phyloP scores from a whole-genome alignment of 768 basidiomycete species.

The Boletales sp. region DNA sequence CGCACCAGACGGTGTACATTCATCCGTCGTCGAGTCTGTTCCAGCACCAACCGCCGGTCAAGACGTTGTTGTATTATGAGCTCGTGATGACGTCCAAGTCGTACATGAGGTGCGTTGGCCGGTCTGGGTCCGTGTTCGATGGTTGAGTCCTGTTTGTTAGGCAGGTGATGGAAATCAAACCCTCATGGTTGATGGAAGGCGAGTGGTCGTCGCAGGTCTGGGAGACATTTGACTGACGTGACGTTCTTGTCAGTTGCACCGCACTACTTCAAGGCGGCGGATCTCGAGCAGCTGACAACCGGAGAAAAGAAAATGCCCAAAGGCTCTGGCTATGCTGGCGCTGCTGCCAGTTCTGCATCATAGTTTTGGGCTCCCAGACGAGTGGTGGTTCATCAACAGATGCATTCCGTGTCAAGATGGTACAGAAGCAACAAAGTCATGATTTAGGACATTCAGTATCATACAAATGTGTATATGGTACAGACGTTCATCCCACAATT shows the following conservation, averaged over 20 bases:
- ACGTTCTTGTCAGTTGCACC: conserved; percentile 67
- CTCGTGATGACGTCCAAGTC: conserved; percentile 97
- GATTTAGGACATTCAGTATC: neutral
- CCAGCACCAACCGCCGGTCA: conserved; percentile 92
- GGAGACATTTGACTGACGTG: neutral
- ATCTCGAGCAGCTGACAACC: conserved; percentile 72
- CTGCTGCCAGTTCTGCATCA: conserved; percentile 7
- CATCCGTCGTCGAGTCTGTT: conserved; percentile 95
- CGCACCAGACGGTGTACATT: conserved; percentile 93
- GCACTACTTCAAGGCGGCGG: conserved; percentile 90
- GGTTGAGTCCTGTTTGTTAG: conserved; percentile 31
- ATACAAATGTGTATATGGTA: conserved; percentile 4
- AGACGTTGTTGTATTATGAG: conserved; percentile 91
- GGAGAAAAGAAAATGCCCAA: conserved; percentile 96
- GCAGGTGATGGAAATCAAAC: conserved; percentile 98
- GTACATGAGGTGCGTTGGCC: conserved; percentile 65
- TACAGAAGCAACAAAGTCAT: neutral
- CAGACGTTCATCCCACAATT: conserved; percentile 15
- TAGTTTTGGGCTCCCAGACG: neutral
- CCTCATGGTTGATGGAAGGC: conserved; percentile 91
- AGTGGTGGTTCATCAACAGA: neutral
- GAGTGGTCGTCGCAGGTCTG: conserved; percentile 19
- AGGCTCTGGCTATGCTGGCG: conserved; percentile 38
- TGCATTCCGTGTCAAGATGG: neutral
- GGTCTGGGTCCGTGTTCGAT: no score